These are phyloP conservation scores for Puccinellia tenuiflora DNA, from an alignment of 176 grass and related monocot genomes.

Conservation along the genomic window DNA sequence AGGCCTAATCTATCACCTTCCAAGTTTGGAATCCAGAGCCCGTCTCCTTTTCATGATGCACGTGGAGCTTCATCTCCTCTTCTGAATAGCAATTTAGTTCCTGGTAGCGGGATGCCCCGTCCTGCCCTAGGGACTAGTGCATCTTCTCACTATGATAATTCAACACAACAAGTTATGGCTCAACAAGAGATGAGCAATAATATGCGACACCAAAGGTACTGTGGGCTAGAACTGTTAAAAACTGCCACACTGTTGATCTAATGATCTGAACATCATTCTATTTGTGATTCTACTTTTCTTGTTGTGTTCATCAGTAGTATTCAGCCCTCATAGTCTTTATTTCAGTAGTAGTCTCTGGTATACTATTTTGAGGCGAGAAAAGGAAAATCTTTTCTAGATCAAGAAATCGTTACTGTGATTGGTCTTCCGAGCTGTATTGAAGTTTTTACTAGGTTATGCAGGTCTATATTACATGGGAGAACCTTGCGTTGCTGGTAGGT, in stretches of 20 bases:
- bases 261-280: constrained; percentile 11
- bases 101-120: neutral
- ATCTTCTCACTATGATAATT: constrained; percentile 20
- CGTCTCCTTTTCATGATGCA: constrained; percentile 17
- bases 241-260: neutral
- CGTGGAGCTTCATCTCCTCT: neutral
- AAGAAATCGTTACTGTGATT: constrained; percentile 3
- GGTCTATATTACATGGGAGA: neutral
- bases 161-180: neutral
- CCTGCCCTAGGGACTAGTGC: constrained; percentile 5
- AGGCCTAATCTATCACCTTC: constrained; percentile 8
- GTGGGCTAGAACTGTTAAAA: neutral
- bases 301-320: neutral
- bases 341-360: neutral
- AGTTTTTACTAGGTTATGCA: constrained; percentile 6
- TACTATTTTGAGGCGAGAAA: neutral
- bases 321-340: neutral
- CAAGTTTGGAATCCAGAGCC: constrained; percentile 1
- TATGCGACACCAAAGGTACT: constrained; percentile 2
- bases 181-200: constrained; percentile 12
- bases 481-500: neutral
- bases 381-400: neutral
- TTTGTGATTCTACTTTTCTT: neutral
- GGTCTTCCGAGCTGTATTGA: neutral
- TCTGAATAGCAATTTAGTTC: constrained; percentile 29